A percentile compares a stretch with the other conserved stretches of the same genome.
Evolutionary conservation across 306 rosid genomes (phyloP).

Genomic region (Gynostemma pentaphyllum): DNA sequence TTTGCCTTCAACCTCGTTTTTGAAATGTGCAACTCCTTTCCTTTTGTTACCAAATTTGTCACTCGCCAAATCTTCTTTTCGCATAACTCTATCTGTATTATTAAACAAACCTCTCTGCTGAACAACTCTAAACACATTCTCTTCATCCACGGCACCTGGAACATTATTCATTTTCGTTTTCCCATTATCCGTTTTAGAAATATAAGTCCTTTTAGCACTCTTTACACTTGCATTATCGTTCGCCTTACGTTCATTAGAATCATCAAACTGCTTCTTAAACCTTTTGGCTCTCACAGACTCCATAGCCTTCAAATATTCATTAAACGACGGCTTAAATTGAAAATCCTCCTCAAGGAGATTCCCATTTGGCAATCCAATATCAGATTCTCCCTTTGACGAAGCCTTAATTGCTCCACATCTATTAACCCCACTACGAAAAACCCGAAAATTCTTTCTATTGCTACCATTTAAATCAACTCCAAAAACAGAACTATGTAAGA

Average conservation of each 20-base stretch:
- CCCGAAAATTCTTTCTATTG: conserved; percentile 11
- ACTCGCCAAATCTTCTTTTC: conserved; percentile 11
- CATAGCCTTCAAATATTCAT: conserved; percentile 73
- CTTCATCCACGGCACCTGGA: conserved; percentile 10
- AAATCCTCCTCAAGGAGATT: conserved; percentile 30
- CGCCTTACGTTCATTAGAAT: conserved; percentile 19
- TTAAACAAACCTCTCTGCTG: conserved; percentile 8
- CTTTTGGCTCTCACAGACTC: conserved; percentile 39
- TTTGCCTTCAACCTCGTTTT: conserved; percentile 20
- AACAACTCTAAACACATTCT: conserved; percentile 15
- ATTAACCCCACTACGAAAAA: conserved; percentile 6
- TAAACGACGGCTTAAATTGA: conserved; percentile 69
- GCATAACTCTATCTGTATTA: conserved; percentile 1
- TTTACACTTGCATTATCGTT: conserved; percentile 13
- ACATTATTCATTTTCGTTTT: conserved; percentile 7
- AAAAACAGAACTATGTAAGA: conserved; percentile 25
- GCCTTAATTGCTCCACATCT: conserved; percentile 25
- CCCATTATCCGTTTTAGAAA: conserved; percentile 19
- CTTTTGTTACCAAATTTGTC: conserved; percentile 11
- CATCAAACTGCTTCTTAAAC: conserved; percentile 16
- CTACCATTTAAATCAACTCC: conserved; percentile 18
- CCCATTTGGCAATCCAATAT: conserved; percentile 20
- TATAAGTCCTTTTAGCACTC: conserved; percentile 12
- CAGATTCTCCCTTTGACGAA: conserved; percentile 28
- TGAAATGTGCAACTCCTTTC: conserved; percentile 13